Conservation (phyloP, 352 stramenopile genomes). For the Pythium sp. region DNA sequence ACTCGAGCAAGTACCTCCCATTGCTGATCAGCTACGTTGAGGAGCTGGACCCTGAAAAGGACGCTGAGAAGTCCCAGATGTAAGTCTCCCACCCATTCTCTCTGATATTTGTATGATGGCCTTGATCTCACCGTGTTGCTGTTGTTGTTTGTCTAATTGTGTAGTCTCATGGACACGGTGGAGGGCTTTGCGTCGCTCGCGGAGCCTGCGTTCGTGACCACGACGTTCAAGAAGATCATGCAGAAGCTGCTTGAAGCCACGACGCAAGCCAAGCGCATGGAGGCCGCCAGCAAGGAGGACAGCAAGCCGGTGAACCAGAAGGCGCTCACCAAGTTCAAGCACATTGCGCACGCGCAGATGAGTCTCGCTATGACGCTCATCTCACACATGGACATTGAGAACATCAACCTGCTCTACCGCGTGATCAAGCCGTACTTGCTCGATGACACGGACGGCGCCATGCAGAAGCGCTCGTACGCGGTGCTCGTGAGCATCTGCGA, state of each 20-base stretch:
- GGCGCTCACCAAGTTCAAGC: slow-evolving; percentile 51
- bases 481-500: slow-evolving; percentile 87
- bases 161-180: slow-evolving; percentile 67
- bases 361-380: slow-evolving; percentile 77
- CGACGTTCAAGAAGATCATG: slow-evolving; percentile 87
- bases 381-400: slow-evolving; percentile 72
- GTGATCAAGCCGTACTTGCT: slow-evolving; percentile 88
- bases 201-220: slow-evolving; percentile 57
- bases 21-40: slow-evolving; percentile 84
- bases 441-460: slow-evolving; percentile 78
- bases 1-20: slow-evolving; percentile 78
- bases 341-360: slow-evolving; percentile 72
- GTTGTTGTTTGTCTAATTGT: background rate
- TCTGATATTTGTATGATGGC: no score
- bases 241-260: slow-evolving; percentile 86
- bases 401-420: slow-evolving; percentile 77
- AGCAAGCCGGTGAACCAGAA: slow-evolving; percentile 33
- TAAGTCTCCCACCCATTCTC: background rate
- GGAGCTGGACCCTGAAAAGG: slow-evolving; percentile 74
- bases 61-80: slow-evolving; percentile 64
- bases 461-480: slow-evolving; percentile 89
- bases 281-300: slow-evolving; percentile 32
- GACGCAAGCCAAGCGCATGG: slow-evolving; percentile 68
- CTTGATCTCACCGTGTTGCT: background rate
- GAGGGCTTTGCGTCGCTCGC: slow-evolving; percentile 79